A percentile compares a stretch with the other conserved stretches of the same genome.
Evolutionary conservation across 805 yeast genomes (phyloP).

Genomic region (Yarrowia sp.): DNA sequence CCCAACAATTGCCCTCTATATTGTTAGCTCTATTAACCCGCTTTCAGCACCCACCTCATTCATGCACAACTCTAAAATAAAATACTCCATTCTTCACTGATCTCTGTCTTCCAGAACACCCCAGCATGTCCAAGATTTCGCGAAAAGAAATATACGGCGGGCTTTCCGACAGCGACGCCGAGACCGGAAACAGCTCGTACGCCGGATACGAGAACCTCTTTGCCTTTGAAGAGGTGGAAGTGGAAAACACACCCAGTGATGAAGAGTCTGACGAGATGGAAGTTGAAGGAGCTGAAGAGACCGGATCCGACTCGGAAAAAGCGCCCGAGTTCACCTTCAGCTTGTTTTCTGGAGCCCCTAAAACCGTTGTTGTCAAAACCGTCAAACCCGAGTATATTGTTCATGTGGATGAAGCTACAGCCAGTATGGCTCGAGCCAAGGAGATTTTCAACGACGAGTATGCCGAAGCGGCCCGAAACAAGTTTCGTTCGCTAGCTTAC

Average conservation of each 20-base stretch:
- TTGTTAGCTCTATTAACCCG: too few relatives aligned
- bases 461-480: constrained; percentile 5
- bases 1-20: too few relatives aligned
- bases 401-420: background rate
- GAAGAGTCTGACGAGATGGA: background rate
- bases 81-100: too few relatives aligned
- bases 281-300: background rate
- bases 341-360: constrained; percentile 2
- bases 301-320: background rate
- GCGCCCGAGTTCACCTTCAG: constrained; percentile 17
- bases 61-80: constrained; percentile 12
- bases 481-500: constrained; percentile 14
- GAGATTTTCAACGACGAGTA: constrained; percentile 3
- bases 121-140: background rate
- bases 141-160: constrained; percentile 20
- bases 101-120: background rate
- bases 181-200: background rate
- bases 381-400: background rate
- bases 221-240: constrained; percentile 9
- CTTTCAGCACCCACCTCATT: too few relatives aligned
- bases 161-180: background rate
- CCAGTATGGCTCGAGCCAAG: background rate
- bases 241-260: background rate
- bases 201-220: constrained; percentile 17
- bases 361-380: constrained; percentile 5